Conservation (phyloP, 257 asterid genomes). For the Nicotiana attenuata region DNA sequence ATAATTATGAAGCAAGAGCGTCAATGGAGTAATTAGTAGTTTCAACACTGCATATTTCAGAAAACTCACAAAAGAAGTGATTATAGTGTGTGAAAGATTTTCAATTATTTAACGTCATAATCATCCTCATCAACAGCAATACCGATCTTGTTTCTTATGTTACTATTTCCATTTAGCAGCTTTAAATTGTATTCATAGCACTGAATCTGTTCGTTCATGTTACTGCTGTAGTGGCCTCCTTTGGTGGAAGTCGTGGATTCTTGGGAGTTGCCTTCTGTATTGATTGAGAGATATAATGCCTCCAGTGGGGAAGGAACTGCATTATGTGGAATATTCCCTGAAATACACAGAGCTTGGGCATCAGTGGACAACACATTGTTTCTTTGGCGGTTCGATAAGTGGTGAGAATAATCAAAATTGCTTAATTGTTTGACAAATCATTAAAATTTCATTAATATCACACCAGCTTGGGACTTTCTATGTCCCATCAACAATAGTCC, state of each 20-base stretch:
- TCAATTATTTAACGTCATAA: not conserved
- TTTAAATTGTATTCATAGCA: not conserved
- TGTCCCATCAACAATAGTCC: not conserved
- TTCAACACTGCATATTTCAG: not conserved
- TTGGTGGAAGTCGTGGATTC: slow-evolving; percentile 83
- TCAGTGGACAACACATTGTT: slow-evolving; percentile 88
- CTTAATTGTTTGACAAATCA: not conserved
- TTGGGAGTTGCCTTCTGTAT: slow-evolving; percentile 93
- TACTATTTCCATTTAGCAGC: not conserved
- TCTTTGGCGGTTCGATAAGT: slow-evolving; percentile 94
- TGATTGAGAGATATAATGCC: slow-evolving; percentile 78
- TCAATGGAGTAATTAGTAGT: not conserved
- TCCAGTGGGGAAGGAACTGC: slow-evolving; percentile 99
- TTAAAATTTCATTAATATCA: not conserved
- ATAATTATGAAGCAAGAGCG: not conserved
- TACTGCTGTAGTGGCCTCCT: slow-evolving; percentile 87
- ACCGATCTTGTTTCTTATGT: not conserved
- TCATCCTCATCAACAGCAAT: not conserved
- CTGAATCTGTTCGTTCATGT: slow-evolving; percentile 10
- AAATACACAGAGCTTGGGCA: slow-evolving; percentile 96
- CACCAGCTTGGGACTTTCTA: slow-evolving; percentile 1
- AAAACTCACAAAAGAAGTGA: not conserved
- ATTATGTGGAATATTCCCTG: slow-evolving; percentile 94
- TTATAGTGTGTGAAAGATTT: not conserved
- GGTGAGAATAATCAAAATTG: slow-evolving; percentile 38